These are phyloP conservation scores for Ceratobasidium theobromae DNA, from an alignment of 1,284 basidiomycete species.

Conservation along the genomic window DNA sequence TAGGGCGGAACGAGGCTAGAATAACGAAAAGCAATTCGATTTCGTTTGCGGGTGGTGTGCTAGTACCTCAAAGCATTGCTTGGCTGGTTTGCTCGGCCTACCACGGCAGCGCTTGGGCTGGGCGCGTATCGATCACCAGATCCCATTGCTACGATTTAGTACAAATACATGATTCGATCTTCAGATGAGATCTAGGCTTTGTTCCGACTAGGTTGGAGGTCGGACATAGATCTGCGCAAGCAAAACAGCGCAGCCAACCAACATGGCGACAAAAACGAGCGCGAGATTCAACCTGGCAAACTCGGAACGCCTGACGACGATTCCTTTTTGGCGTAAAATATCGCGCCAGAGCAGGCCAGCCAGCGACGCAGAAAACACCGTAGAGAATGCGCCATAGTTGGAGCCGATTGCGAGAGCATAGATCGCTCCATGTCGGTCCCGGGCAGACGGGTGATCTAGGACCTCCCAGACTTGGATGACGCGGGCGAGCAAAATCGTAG, in stretches of 20 bases:
- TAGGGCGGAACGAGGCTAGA: too few species aligned
- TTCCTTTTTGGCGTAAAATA: conserved; percentile 78
- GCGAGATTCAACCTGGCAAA: conserved; percentile 77
- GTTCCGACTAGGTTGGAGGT: neutral
- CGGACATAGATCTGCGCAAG: conserved; percentile 46
- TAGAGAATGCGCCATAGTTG: conserved; percentile 91
- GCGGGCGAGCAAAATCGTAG: conserved; percentile 84
- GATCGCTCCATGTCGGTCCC: conserved; percentile 43
- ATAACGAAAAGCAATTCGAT: too few species aligned
- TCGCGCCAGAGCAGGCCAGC: conserved; percentile 86
- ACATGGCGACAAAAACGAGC: conserved; percentile 66
- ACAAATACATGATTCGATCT: too few species aligned
- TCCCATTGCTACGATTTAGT: too few species aligned
- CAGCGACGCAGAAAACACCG: conserved; percentile 87
- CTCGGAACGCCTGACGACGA: conserved; percentile 61
- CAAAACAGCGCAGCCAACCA: conserved; percentile 49
- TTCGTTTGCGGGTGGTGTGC: too few species aligned
- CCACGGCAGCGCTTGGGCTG: too few species aligned
- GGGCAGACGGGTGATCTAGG: conserved; percentile 37
- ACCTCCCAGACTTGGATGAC: conserved; percentile 51
- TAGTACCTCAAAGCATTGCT: too few species aligned
- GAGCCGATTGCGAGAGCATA: conserved; percentile 77
- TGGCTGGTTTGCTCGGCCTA: too few species aligned
- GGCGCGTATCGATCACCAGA: too few species aligned
- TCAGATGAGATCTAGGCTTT: neutral